Percentiles rank a stretch among this genome's conserved stretches.
Conservation (phyloP, 83 land plant species). For the Thuja plicata region DNA sequence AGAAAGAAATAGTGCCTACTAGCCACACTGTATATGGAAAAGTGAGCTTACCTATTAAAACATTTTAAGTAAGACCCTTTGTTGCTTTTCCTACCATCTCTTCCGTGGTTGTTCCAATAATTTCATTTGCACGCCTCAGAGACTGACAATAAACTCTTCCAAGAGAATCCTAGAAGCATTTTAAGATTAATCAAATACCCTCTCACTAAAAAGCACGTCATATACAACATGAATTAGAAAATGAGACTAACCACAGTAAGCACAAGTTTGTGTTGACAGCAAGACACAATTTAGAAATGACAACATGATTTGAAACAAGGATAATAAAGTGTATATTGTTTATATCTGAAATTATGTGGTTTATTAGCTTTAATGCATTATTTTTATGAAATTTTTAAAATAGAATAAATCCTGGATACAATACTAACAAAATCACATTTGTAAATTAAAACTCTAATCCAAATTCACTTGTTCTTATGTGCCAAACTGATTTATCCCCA, state of each 20-base stretch:
- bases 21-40: neutral
- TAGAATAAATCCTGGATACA: neutral
- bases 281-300: neutral
- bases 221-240: neutral
- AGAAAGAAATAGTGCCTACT: neutral
- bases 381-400: neutral
- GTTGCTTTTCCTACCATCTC: slow-evolving; percentile 69
- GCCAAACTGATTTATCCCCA: too few relatives aligned
- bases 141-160: slow-evolving; percentile 72
- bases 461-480: too few relatives aligned
- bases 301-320: neutral
- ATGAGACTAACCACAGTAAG: neutral
- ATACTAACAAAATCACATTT: neutral
- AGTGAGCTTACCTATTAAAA: neutral
- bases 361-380: neutral
- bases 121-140: slow-evolving; percentile 84
- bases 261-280: neutral
- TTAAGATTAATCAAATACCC: neutral
- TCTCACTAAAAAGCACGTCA: neutral
- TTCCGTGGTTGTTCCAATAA: slow-evolving; percentile 90
- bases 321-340: neutral
- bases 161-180: slow-evolving; percentile 59
- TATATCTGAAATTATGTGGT: neutral
- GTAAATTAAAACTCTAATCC: neutral
- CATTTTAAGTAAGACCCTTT: slow-evolving; percentile 18